phyloP scores from a whole-genome alignment of 306 rosid genomes.

The Vigna nakashimae region DNA sequence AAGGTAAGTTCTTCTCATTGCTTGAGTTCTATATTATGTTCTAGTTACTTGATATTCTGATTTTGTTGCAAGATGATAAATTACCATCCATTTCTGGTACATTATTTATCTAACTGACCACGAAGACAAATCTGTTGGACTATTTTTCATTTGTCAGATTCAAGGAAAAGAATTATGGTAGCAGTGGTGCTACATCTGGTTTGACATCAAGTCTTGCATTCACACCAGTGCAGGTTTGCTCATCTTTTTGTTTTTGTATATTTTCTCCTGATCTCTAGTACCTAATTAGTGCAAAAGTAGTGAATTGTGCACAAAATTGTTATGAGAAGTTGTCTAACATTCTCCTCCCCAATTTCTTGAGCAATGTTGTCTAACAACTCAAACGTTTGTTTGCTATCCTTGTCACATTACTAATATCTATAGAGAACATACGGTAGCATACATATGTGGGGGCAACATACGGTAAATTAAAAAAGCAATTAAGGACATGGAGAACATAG shows the following conservation, averaged over 20 bases:
- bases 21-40: slow-evolving; percentile 14
- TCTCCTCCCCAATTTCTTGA: no score
- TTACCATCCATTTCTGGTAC: slow-evolving; percentile 9
- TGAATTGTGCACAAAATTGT: neutral
- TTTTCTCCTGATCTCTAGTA: slow-evolving; percentile 20
- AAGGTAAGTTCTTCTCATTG: slow-evolving; percentile 58
- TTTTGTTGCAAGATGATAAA: slow-evolving; percentile 19
- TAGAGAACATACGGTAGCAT: no score
- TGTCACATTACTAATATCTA: no score
- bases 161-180: slow-evolving; percentile 86
- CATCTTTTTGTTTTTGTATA: slow-evolving; percentile 9
- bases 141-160: slow-evolving; percentile 61
- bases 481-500: no score
- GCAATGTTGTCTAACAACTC: no score
- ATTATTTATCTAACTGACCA: slow-evolving; percentile 22
- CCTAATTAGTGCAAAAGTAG: neutral
- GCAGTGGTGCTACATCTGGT: slow-evolving; percentile 96
- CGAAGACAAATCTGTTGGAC: slow-evolving; percentile 20
- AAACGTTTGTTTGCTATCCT: no score
- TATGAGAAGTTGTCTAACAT: slow-evolving; percentile 2
- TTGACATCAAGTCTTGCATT: slow-evolving; percentile 92
- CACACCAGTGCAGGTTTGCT: slow-evolving; percentile 93
- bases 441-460: no score
- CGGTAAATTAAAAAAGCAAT: no score
- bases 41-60: slow-evolving; percentile 7